phyloP scores from a whole-genome alignment of 2,329 filamentous ascomycete species.

The Incumbomyces lentus region DNA sequence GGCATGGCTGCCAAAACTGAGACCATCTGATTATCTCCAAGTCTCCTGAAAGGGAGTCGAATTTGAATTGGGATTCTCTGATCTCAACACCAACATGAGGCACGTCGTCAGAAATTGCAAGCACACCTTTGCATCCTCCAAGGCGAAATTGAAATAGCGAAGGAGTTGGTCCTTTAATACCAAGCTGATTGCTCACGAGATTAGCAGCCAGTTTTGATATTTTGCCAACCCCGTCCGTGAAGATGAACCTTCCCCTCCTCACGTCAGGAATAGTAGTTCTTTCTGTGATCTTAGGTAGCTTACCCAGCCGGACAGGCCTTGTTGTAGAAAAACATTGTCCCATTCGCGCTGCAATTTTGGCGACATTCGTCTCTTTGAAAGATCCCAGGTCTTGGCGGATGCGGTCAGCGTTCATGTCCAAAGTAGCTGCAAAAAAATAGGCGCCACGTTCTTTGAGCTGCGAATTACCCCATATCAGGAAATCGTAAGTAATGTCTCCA shows the following conservation, averaged over 20 bases:
- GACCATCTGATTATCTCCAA: conserved; percentile 82
- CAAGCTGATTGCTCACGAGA: conserved; percentile 62
- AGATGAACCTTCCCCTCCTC: conserved; percentile 56
- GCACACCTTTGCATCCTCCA: conserved; percentile 82
- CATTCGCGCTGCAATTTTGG: conserved; percentile 78
- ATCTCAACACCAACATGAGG: conserved; percentile 62
- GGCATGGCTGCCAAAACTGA: conserved; percentile 60
- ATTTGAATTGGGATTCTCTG: conserved; percentile 80
- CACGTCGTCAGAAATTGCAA: conserved; percentile 63
- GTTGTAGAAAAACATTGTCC: conserved; percentile 97
- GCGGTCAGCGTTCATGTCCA: conserved; percentile 58
- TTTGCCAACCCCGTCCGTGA: conserved; percentile 88
- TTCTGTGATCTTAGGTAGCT: conserved; percentile 21
- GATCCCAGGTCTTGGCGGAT: conserved; percentile 83
- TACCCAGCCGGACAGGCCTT: conserved; percentile 31
- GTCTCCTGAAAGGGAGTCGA: conserved; percentile 56
- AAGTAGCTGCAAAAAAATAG: conserved; percentile 68
- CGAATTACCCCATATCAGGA: conserved; percentile 89
- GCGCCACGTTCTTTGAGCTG: conserved; percentile 86
- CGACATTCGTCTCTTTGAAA: conserved; percentile 76
- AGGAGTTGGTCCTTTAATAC: conserved; percentile 50
- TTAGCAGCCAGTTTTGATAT: conserved; percentile 70
- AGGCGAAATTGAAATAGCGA: conserved; percentile 88
- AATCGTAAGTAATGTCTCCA: conserved; percentile 72
- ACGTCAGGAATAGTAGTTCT: conserved; percentile 58